These are phyloP conservation scores for Austroboletus festivus DNA, from an alignment of 768 basidiomycete species.

Conservation along the genomic window DNA sequence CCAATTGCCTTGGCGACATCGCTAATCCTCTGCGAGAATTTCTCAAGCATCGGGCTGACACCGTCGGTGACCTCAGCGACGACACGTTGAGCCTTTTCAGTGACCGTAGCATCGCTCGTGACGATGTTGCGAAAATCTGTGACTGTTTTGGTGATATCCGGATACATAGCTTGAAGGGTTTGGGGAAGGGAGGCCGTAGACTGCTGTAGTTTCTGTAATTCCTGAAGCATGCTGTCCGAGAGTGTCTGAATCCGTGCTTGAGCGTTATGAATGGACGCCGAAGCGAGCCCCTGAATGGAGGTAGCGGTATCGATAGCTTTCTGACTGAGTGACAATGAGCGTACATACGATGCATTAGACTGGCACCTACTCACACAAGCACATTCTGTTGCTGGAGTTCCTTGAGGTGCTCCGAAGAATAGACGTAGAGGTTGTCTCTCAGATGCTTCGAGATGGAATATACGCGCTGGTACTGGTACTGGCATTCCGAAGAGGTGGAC, in stretches of 20 bases:
- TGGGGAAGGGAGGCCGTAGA: constrained; percentile 58
- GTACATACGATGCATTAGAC: not conserved
- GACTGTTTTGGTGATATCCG: constrained; percentile 51
- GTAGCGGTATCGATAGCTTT: constrained; percentile 67
- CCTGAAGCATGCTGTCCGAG: constrained; percentile 62
- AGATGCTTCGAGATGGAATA: constrained; percentile 62
- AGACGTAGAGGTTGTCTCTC: constrained; percentile 57
- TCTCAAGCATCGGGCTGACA: constrained; percentile 60
- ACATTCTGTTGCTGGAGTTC: constrained; percentile 64
- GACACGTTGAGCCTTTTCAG: constrained; percentile 60
- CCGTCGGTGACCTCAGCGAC: constrained; percentile 56
- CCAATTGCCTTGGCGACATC: constrained; percentile 27
- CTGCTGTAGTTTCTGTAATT: constrained; percentile 63
- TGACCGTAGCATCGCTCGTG: constrained; percentile 49
- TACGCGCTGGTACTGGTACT: constrained; percentile 79
- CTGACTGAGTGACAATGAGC: constrained; percentile 43
- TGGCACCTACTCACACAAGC: constrained; percentile 45
- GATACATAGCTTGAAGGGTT: constrained; percentile 56
- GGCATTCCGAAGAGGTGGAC: constrained; percentile 48
- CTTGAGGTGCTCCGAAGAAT: constrained; percentile 70
- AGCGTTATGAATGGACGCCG: constrained; percentile 52
- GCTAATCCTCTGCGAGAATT: constrained; percentile 39
- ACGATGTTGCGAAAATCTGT: constrained; percentile 54
- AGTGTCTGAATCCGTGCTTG: constrained; percentile 56
- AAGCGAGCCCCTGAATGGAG: constrained; percentile 56